Percentiles rank a stretch among this genome's conserved stretches.
These are phyloP conservation scores for Ogataea hybrid DNA, from an alignment of 1,139 yeast species.

Conservation along the genomic window DNA sequence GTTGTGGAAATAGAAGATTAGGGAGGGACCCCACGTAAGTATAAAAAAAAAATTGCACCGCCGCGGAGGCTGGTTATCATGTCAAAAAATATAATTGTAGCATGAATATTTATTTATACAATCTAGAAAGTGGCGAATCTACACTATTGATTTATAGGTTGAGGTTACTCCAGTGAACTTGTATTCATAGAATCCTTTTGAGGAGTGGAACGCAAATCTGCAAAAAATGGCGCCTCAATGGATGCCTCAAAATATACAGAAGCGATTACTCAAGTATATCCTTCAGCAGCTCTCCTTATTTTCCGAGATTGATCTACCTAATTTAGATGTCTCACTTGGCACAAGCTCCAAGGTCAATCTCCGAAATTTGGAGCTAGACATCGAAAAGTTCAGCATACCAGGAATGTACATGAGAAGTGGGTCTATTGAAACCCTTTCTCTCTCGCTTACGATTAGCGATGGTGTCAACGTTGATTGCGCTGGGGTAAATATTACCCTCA, in stretches of 20 bases:
- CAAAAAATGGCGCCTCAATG: conserved; percentile 59
- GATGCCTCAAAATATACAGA: conserved; percentile 83
- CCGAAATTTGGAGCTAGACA: conserved; percentile 65
- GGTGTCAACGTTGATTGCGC: conserved; percentile 64
- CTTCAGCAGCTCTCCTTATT: conserved; percentile 81
- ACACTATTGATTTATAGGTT: neutral
- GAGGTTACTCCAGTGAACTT: no score
- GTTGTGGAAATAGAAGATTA: conserved; percentile 17
- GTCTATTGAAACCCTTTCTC: conserved; percentile 49
- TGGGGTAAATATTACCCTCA: conserved; percentile 56
- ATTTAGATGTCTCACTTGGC: conserved; percentile 75
- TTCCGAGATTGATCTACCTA: conserved; percentile 77
- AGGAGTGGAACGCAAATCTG: neutral
- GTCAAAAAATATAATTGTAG: conserved; percentile 6
- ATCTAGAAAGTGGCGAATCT: conserved; percentile 4
- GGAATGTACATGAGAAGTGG: conserved; percentile 69
- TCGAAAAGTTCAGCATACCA: conserved; percentile 69
- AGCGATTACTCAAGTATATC: conserved; percentile 73
- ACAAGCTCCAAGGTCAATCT: conserved; percentile 53
- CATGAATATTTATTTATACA: conserved; percentile 1
- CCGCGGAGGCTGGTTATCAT: conserved; percentile 11
- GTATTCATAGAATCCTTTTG: neutral
- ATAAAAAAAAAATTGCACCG: conserved; percentile 1
- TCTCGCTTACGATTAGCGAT: conserved; percentile 53
- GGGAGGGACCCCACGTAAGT: neutral